phyloP scores from a whole-genome alignment of 495 filamentous ascomycete genomes.

The Trichocladium antarcticum region DNA sequence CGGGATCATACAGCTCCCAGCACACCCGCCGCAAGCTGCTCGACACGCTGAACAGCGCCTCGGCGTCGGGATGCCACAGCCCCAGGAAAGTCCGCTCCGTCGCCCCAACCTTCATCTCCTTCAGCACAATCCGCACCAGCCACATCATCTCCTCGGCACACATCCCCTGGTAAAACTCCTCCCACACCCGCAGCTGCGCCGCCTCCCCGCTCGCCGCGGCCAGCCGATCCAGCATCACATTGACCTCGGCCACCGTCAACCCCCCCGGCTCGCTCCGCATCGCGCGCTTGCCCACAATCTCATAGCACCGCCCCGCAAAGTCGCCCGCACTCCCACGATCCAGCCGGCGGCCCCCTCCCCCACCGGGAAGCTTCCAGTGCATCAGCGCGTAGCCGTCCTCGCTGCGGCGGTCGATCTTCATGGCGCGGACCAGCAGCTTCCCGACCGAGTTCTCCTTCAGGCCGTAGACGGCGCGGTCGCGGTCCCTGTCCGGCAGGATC shows the following conservation, averaged over 20 bases:
- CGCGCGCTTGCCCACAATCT: conserved; percentile 73
- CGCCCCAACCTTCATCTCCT: conserved; percentile 96
- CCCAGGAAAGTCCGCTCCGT: conserved; percentile 87
- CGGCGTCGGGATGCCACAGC: conserved; percentile 88
- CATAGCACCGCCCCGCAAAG: conserved; percentile 77
- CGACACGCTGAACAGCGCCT: conserved; percentile 81
- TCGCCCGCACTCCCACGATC: conserved; percentile 67
- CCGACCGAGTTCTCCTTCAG: conserved; percentile 88
- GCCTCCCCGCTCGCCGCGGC: conserved; percentile 67
- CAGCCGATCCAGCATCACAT: conserved; percentile 71
- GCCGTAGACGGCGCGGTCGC: conserved; percentile 87
- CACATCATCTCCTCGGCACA: conserved; percentile 88
- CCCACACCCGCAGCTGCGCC: conserved; percentile 66
- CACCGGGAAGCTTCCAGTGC: conserved; percentile 88
- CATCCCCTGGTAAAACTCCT: conserved; percentile 79
- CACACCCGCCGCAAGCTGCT: conserved; percentile 84
- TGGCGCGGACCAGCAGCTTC: conserved; percentile 74
- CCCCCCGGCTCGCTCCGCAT: conserved; percentile 63
- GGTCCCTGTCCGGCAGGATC: conserved; percentile 87
- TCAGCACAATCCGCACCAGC: conserved; percentile 87
- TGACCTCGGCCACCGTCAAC: conserved; percentile 81
- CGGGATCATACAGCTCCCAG: conserved; percentile 81
- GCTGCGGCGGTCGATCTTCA: conserved; percentile 86
- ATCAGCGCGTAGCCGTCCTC: conserved; percentile 76
- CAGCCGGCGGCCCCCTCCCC: conserved; percentile 38